Evolutionary conservation across 805 yeast genomes (phyloP), one percentile per base, ranked within the genome.

Genomic region (Candida patagonica): DNA sequence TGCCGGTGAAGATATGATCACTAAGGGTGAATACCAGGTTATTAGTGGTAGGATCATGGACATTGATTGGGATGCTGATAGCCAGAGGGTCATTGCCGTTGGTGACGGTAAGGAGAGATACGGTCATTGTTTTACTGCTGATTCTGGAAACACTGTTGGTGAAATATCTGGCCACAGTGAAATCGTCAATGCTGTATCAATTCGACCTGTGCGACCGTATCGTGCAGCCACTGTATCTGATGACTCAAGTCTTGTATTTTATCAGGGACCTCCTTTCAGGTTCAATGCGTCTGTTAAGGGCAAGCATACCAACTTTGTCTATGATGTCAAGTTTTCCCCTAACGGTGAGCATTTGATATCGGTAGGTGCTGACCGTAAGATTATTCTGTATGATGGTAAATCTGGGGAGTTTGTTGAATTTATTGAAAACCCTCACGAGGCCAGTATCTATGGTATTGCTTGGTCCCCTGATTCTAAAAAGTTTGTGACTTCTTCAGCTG

Each of bases 131-230:
- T 85, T 89, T 59, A 76, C 95, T 6, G 82, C 81, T 73, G 99
- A 92, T 56, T 74, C 95, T 1, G 98, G 98, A 45, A 92, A 92
- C 61, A 76, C 96, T n/a, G 78, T 92, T 32, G 99, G 98, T 41
- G 97, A 92, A 56, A 80, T 89, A 52, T 78, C 87, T 36, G 98
- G 98, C 19, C 98, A 92, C 57, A 72, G 89, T 13, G 78, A 85
- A 20, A 75, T 73, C 35, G 76, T 89, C 55, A 86, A 83, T 54
- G 85, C 92, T 0, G 95, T 87, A 16, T 76, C 81, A 42, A 80
- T 89, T 48, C 80, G 81, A 54, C 86, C 88, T 16, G 74, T 72
- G 47, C 75, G 98, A 60, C 98, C 98, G 7, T 85, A 82, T 65
- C 69, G 95, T 42, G 95, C 95, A 0, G 94, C 82, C 5, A 87